Percentiles rank a stretch among this genome's conserved stretches.
Conservation (phyloP, 2,329 filamentous ascomycete genomes). For the Zasmidium citrigriseum region DNA sequence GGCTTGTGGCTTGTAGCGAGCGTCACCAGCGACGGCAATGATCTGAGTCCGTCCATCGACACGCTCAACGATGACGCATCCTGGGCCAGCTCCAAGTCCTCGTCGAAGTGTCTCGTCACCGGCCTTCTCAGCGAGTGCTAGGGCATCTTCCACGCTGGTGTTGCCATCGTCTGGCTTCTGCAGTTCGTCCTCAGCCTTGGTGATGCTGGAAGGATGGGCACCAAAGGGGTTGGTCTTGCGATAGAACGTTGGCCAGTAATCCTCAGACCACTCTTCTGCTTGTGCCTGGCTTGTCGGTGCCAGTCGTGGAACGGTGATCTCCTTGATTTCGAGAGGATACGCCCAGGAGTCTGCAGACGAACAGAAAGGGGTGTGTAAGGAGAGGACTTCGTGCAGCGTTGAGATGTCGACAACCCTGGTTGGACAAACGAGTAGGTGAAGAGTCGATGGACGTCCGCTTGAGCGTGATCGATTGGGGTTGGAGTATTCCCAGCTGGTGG, state of each 20-base stretch:
- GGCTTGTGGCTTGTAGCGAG: slow-evolving; percentile 60
- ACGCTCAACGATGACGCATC: slow-evolving; percentile 74
- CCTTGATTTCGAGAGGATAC: slow-evolving; percentile 57
- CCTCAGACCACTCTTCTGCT: slow-evolving; percentile 70
- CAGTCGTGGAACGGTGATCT: slow-evolving; percentile 69
- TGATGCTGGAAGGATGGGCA: slow-evolving; percentile 74
- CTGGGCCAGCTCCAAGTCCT: slow-evolving; percentile 68
- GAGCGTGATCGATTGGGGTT: slow-evolving; percentile 61
- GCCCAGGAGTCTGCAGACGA: slow-evolving; percentile 38
- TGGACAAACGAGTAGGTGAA: slow-evolving; percentile 56
- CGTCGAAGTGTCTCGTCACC: slow-evolving; percentile 60
- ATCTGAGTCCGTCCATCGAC: slow-evolving; percentile 51
- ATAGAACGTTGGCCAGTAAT: slow-evolving; percentile 84
- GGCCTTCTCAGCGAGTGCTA: slow-evolving; percentile 67
- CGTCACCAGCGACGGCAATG: slow-evolving; percentile 75
- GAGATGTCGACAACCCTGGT: slow-evolving; percentile 54
- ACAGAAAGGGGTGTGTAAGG: slow-evolving; percentile 42
- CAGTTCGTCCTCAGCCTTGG: slow-evolving; percentile 69
- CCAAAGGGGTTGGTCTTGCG: slow-evolving; percentile 85
- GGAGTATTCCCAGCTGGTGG: slow-evolving; percentile 53
- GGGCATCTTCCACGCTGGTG: slow-evolving; percentile 56
- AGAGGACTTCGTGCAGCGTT: slow-evolving; percentile 50
- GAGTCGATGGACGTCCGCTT: slow-evolving; percentile 41
- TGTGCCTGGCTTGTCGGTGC: slow-evolving; percentile 75
- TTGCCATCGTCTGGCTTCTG: slow-evolving; percentile 36